Base-by-base conservation (phyloP, 2,329 filamentous ascomycete species). In the Metarhizium anisopliae region DNA sequence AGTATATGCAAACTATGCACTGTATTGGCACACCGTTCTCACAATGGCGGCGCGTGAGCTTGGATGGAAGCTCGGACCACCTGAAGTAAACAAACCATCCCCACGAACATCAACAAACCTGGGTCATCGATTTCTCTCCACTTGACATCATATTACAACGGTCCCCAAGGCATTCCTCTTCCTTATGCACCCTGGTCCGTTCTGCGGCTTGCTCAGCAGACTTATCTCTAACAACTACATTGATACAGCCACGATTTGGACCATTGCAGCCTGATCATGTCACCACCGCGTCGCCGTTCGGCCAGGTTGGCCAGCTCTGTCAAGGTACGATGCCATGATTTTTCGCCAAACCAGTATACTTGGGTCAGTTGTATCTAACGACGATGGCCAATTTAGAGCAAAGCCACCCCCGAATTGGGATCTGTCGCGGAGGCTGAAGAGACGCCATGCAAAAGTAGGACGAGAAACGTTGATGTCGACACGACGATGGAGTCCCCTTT, bases 391-490 rank as follows among this genome's bases (percentile, higher is more conserved):
- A 6, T 53, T 49, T 51, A 71, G 67, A 59, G 57, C 25, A 74
- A 67, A 59, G 59, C 68, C 8, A 59, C 61, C 47, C 64, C 68
- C 25, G 70, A 64, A 55, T 70, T 77, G 36, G 62, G 68, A 11
- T 73, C 77, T 30, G 70, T 82, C 25, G 58, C 65, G 38, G 79
- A 83, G 60, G 65, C 66, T 53, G 67, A 73, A 55, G 76, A 79
- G 55, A 67, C 62, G 6, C 66, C 70, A 5, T 61, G 69, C 35
- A 62, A 63, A 25, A 58, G 64, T 5, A 58, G 56, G 30, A 60
- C 61, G 47, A 64, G 62, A 53, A 66, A 63, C 56, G 51, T 25
- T 2, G 38, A 51, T 45, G 32, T 8, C 4, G 53, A 55, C 58
- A 64, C 51, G 60, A 71, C 63, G 62, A 68, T 56, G 61, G 65